Evolutionary conservation across 805 yeast species (phyloP), one percentile per base, ranked within the genome.

Genomic region (Metschnikowia amazonensis): DNA sequence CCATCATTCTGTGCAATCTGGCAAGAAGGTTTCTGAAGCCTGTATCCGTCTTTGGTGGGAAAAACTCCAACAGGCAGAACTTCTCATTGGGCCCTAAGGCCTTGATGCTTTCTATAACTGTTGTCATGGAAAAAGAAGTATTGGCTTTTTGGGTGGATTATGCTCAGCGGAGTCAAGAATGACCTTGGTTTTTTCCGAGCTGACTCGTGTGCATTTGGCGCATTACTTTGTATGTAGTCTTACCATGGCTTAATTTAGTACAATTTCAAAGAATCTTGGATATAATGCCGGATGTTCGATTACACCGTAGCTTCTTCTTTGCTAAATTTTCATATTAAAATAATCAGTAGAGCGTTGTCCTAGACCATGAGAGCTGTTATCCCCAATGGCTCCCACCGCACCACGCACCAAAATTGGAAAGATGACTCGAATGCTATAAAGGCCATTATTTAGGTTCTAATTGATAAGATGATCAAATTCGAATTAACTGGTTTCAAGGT

Each of bases 41-140:
- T 59, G 81, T 71, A 59, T 86, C 90, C 0, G 99, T 94, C 66
- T 94, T 89, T 20, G 99, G 99, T 5, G 99, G 99, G 69, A 94
- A 94, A 65, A 94, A 94, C 71, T 94, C 99, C 57, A 89, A 76
- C 8, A 97, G 90, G 56, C 88, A 80, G 62, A 82, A 87, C 43
- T 76, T 77, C 56, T 78, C 83, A 59, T 72, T 79, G 16, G 70
- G 71, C 48, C 62, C 64, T 50, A 81, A 66, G 0, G 67, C 60
- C 33, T 65, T 61, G 46, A 86, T 75, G 28, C 51, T 51, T 31
- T 55, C 57, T 24, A 43, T 46, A 23, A 55, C 52, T 17, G 58
- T 55, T 33, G 58, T 37, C 58, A 55, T 55, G 25, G 10, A 13
- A 27, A 32, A 17, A 10, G 6, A 11, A 25, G 39, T 25, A 34